Base-by-base conservation (phyloP, 2,329 filamentous ascomycete species). In the Nothopassalora personata region DNA sequence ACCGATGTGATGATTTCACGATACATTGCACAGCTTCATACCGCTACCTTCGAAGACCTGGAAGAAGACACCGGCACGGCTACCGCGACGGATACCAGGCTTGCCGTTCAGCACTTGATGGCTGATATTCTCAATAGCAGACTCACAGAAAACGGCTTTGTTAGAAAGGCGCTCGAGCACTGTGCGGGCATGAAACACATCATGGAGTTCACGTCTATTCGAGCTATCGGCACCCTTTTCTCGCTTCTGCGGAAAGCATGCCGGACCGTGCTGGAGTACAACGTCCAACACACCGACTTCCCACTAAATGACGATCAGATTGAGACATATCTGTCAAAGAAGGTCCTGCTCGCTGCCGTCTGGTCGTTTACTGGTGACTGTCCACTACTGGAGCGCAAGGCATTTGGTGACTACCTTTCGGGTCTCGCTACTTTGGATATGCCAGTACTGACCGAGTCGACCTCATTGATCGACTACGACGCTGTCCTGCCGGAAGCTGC, bases 321-420 rank as follows among this genome's bases (percentile, higher is more conserved):
- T 31, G 93, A 97, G 73, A 84, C 84, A 0, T 99, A 90, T 71
- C 80, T 96, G 19, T 87, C 92, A 6, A 99, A 97, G 82, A 99
- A 97, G 77, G 82, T 99, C 53, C 82, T 99, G 10, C 82, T 99
- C 49, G 91, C 92, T 8, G 79, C 96, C 33, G 91, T 97, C 1
- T 99, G 94, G 94, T 92, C 94, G 2, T 83, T 99, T 54, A 95
- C 92, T 5, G 95, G 94, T 64, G 94, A 99, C 71, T 99, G 94
- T 69, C 91, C 93, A 2, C 81, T 99, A 18, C 76, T 76, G 30
- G 92, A 99, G 66, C 89, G 94, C 68, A 96, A 97, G 75, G 75
- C 82, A 1, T 99, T 96, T 71, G 94, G 94, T 53, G 90, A 96
- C 72, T 89, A 86, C 64, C 80, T 99, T 36, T 86, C 88, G 57